Percentiles rank a stretch among this genome's conserved stretches.
Conservation (phyloP, 2,329 filamentous ascomycete species). For the Colletotrichum nymphaeae region DNA sequence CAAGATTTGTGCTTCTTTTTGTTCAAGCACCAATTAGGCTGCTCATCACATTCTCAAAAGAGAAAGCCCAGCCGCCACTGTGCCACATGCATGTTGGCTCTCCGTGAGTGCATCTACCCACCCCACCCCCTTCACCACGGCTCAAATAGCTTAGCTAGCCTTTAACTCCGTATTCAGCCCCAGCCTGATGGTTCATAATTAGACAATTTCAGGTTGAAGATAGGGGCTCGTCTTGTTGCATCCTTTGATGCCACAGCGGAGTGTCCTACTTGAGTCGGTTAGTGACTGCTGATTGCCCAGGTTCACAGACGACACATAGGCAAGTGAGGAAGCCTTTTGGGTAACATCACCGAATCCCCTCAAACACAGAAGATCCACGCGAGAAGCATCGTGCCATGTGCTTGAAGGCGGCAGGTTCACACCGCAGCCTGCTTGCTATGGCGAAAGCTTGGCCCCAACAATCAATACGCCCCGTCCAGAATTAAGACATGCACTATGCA, state of each 20-base stretch:
- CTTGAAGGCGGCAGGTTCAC: background rate
- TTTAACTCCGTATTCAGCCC: background rate
- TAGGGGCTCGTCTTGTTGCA: no score
- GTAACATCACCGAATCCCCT: background rate
- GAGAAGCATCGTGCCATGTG: background rate
- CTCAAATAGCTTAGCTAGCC: background rate
- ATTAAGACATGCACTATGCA: background rate
- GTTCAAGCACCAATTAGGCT: background rate
- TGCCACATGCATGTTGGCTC: background rate
- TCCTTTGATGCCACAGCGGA: no score
- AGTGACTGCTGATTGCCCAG: no score
- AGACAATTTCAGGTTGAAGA: no score
- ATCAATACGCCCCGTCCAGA: background rate
- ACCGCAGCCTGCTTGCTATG: background rate
- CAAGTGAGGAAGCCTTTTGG: background rate
- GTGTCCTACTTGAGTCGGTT: no score
- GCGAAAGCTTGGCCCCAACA: background rate
- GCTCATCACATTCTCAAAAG: background rate
- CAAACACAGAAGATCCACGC: no score
- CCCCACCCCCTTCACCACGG: background rate
- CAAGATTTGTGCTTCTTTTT: background rate
- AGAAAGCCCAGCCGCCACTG: background rate
- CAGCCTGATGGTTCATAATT: background rate
- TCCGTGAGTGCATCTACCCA: background rate
- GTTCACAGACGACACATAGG: no score